Evolutionary conservation across 768 basidiomycete species (phyloP), one percentile per base, ranked within the genome.

Genomic region (Trametes cubensis): DNA sequence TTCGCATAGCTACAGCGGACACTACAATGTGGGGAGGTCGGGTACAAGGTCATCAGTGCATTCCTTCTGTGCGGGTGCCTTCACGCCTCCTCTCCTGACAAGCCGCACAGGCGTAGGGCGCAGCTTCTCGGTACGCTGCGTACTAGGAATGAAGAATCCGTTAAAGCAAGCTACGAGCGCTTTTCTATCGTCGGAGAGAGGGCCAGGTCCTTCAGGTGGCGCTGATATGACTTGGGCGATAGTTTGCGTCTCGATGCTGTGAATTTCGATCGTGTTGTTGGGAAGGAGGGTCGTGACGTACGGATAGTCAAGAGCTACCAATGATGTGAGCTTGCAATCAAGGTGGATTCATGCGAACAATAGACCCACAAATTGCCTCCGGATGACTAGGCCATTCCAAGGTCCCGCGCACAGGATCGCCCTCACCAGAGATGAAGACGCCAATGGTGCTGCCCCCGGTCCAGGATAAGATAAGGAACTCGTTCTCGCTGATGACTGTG

Each of bases 361-460:
- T 38, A 18, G 3, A 39, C 41, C 70, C 69, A 95, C 93, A 87
- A 40, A 94, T 77, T 20, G 86, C 82, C 23, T 85, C 76, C 0
- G 94, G 92, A 77, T 95, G 87, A 52, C 78, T 83, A 3, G 85
- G 81, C 92, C 94, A 97, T 70, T 93, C 84, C 46, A 97, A 76
- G 2, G 95, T 95, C 2, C 94, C 94, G 48, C 95, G 82, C 8
- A 94, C 88, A 5, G 95, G 94, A 73, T 96, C 94, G 0, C 94
- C 95, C 2, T 85, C 83, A 0, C 86, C 84, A 15, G 84, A 92
- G 65, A 98, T 80, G 67, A 98, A 98, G 11, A 98, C 77, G 0
- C 95, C 95, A 42, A 98, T 78, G 0, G 92, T 91, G 55, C 83
- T 85, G 4, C 80, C 76, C 15, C 92, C 95, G 0, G 88, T 94